phyloP scores from a whole-genome alignment of 2,329 filamentous ascomycete genomes.

The Claviceps fusiformis region DNA sequence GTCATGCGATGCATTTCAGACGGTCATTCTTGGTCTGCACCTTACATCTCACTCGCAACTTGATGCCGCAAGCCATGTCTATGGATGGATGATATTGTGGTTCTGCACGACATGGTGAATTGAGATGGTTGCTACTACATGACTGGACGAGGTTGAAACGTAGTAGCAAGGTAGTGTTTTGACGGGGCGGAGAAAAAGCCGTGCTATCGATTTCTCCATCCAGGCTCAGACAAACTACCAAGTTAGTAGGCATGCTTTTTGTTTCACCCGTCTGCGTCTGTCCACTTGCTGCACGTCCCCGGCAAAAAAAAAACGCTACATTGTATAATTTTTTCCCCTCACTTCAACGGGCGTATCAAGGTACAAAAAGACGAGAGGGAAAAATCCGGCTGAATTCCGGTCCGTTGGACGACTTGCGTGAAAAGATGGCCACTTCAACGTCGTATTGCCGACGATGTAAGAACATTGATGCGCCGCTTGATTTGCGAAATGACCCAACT shows the following conservation, averaged over 20 bases:
- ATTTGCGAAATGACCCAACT: conserved; percentile 18
- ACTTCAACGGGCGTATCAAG: neutral
- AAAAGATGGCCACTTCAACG: conserved; percentile 1
- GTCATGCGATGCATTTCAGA: neutral
- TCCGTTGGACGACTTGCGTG: neutral
- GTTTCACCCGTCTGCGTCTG: neutral
- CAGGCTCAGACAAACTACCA: neutral
- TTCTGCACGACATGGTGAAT: neutral
- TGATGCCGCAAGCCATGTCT: neutral
- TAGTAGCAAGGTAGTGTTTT: neutral
- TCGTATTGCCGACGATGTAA: conserved; percentile 23
- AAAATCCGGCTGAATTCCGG: neutral
- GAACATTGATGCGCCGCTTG: conserved; percentile 14
- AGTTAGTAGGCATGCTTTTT: neutral
- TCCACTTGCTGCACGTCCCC: neutral
- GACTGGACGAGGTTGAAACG: neutral
- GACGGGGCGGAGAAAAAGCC: neutral
- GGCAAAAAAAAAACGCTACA: neutral
- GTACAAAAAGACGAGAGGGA: neutral
- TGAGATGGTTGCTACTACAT: neutral
- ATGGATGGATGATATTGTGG: neutral
- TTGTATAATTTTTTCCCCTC: neutral
- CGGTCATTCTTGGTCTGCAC: neutral
- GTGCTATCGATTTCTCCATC: neutral
- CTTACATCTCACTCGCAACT: neutral